Evolutionary conservation across 192 early-diverging fungal genomes (phyloP).

Genomic region (Coemansia aciculifera): DNA sequence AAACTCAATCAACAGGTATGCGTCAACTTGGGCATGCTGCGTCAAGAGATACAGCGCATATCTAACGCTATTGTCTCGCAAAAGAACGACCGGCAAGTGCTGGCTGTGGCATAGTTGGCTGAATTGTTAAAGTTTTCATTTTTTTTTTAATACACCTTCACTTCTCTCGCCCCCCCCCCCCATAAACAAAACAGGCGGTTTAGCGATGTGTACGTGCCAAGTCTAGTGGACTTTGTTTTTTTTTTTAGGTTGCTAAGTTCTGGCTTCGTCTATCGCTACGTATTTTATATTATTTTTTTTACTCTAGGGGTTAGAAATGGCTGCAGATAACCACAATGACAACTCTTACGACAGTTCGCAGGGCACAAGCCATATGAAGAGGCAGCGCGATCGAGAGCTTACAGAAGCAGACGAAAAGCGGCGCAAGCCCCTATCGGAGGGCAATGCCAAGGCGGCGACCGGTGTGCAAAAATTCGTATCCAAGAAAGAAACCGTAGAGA

Average conservation of each 20-base stretch:
- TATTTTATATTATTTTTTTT: not conserved
- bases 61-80: conserved; percentile 28
- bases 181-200: not conserved
- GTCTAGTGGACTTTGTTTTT: not conserved
- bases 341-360: not conserved
- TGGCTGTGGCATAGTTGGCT: not conserved
- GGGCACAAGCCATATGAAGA: not conserved
- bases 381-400: conserved; percentile 2
- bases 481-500: conserved; percentile 75
- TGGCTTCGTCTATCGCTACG: not conserved
- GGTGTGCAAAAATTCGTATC: conserved; percentile 76
- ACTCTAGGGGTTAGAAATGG: not conserved
- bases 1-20: conserved; percentile 50
- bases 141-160: not conserved
- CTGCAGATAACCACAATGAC: not conserved
- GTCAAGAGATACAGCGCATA: conserved; percentile 47
- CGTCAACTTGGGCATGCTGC: conserved; percentile 38
- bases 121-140: not conserved
- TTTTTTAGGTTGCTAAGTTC: not conserved
- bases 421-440: not conserved
- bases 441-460: conserved; percentile 60
- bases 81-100: conserved; percentile 10
- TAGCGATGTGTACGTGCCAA: not conserved
- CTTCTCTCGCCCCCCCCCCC: not conserved
- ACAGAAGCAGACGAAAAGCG: not conserved